These are phyloP conservation scores for Chrysoporthe cubensis DNA, from an alignment of 2,329 filamentous ascomycete genomes.

Conservation along the genomic window DNA sequence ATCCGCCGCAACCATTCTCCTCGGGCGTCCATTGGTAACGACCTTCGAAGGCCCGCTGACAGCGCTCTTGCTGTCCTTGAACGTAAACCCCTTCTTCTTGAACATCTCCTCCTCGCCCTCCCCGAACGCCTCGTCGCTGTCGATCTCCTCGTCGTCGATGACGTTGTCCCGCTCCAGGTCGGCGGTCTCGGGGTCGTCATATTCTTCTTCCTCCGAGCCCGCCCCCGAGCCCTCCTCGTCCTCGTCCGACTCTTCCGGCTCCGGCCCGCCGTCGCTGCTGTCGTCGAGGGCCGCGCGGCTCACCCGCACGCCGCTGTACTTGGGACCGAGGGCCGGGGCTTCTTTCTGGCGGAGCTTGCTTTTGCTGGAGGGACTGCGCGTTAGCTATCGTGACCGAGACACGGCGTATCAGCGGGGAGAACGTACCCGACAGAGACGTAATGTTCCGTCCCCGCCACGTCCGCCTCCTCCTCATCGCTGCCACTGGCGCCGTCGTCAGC, in stretches of 20 bases:
- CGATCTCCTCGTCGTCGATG: conserved; percentile 63
- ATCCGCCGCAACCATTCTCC: conserved; percentile 57
- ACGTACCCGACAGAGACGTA: conserved; percentile 76
- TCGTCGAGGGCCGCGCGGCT: conserved; percentile 69
- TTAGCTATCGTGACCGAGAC: background rate
- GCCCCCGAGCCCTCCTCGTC: conserved; percentile 38
- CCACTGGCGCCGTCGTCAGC: conserved; percentile 56
- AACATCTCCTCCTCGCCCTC: conserved; percentile 85
- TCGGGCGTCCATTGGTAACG: conserved; percentile 32
- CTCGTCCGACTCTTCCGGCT: conserved; percentile 46
- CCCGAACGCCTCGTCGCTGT: conserved; percentile 73
- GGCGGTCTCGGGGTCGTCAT: conserved; percentile 59
- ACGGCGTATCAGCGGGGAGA: background rate
- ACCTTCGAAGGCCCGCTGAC: conserved; percentile 40
- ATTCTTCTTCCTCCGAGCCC: conserved; percentile 36
- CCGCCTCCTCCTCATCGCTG: conserved; percentile 52
- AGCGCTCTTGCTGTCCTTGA: conserved; percentile 55
- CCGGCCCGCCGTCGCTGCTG: conserved; percentile 54
- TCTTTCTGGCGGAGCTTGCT: conserved; percentile 81
- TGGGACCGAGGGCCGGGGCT: conserved; percentile 69
- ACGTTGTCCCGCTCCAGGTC: conserved; percentile 58
- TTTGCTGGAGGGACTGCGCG: conserved; percentile 56
- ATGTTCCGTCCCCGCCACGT: conserved; percentile 76
- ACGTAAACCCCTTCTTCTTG: conserved; percentile 64
- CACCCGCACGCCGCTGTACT: conserved; percentile 79